Conservation (phyloP, 1,284 basidiomycete species). For the Rhodotorula sp. region DNA sequence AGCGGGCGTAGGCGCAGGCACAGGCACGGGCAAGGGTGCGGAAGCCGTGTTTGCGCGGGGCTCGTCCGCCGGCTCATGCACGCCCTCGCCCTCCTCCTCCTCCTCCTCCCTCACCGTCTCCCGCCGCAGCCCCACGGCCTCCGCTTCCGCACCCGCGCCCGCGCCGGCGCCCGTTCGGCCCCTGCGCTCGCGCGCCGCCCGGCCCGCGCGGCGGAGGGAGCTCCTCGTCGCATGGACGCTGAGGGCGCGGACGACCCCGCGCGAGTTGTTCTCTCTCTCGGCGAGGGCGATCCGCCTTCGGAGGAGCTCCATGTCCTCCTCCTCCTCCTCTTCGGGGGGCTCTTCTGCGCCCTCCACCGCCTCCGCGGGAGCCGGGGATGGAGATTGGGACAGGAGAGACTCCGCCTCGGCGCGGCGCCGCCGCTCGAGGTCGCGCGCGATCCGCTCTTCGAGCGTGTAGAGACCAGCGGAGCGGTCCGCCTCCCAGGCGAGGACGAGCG, state of each 20-base stretch:
- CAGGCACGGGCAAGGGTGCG: no score
- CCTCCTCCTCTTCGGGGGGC: not conserved
- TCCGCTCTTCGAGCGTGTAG: conserved; percentile 31
- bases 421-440: conserved; percentile 36
- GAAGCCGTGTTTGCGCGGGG: no score
- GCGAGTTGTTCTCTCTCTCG: conserved; percentile 14
- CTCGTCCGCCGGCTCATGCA: not conserved
- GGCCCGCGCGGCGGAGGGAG: not conserved
- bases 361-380: not conserved
- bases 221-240: conserved; percentile 9
- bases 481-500: conserved; percentile 42
- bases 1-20: no score
- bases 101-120: not conserved
- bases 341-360: not conserved
- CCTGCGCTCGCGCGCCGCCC: not conserved
- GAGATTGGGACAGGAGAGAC: no score
- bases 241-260: conserved; percentile 18
- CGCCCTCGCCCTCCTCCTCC: not conserved
- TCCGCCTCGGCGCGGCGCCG: conserved; percentile 12
- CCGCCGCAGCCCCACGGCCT: not conserved
- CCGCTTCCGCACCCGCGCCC: not conserved
- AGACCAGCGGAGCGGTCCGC: conserved; percentile 31
- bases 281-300: conserved; percentile 18
- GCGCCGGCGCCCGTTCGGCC: not conserved
- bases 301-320: conserved; percentile 4